Conservation (phyloP, 495 filamentous ascomycete genomes). For the Amniculicola lignicola region DNA sequence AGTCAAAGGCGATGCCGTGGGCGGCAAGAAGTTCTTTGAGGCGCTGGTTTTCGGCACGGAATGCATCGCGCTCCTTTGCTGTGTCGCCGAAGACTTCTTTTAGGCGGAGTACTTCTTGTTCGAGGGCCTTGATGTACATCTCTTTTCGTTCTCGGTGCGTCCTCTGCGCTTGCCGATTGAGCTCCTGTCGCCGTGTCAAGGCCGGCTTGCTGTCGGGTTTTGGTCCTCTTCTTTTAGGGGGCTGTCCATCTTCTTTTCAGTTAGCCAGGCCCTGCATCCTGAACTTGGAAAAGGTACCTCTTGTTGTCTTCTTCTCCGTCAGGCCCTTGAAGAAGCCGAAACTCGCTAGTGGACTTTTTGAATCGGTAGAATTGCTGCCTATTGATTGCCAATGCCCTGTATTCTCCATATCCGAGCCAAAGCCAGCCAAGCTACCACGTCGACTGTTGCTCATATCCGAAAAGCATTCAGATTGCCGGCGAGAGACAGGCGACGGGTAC, state of each 20-base stretch:
- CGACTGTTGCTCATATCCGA: constrained; percentile 29
- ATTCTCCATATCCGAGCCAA: constrained; percentile 31
- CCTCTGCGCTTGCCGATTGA: constrained; percentile 93
- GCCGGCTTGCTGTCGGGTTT: constrained; percentile 97
- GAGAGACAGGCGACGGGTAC: constrained; percentile 26
- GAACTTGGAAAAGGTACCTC: constrained; percentile 35
- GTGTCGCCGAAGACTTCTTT: constrained; percentile 61
- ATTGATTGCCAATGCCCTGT: constrained; percentile 28
- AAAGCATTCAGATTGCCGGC: constrained; percentile 28
- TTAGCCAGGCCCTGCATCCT: not conserved
- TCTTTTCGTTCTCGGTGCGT: constrained; percentile 97
- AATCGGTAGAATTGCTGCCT: constrained; percentile 41
- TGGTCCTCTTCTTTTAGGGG: constrained; percentile 84
- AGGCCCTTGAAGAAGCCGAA: constrained; percentile 58
- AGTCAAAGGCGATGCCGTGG: constrained; percentile 63
- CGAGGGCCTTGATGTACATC: constrained; percentile 88
- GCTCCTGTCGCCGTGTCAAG: constrained; percentile 85
- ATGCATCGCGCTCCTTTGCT: constrained; percentile 61
- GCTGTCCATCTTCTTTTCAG: constrained; percentile 64
- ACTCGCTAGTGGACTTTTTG: constrained; percentile 54
- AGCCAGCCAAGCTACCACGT: constrained; percentile 29
- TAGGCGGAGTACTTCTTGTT: constrained; percentile 78
- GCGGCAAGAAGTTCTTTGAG: constrained; percentile 70
- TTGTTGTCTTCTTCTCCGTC: constrained; percentile 57
- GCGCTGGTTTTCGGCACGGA: constrained; percentile 71